Base-by-base conservation (phyloP, 306 rosid genomes). In the Cucurbita maxima region DNA sequence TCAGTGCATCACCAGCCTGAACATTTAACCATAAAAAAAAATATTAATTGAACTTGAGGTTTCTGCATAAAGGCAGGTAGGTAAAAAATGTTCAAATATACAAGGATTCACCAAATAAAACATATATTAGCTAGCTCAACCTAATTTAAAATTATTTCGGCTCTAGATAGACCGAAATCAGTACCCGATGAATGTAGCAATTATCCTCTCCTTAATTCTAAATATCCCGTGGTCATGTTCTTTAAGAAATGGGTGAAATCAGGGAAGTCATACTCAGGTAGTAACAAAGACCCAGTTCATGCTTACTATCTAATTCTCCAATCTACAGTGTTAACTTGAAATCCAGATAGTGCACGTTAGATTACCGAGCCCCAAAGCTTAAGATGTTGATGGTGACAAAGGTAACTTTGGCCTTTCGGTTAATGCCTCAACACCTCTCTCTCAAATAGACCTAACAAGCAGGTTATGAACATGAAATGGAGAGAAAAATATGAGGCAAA, bases 1-100 rank as follows among this genome's bases (percentile, higher is more conserved):
- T 95, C 55, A 95, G 81, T 71, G 97, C 99, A 83, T 95, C 99
- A 2, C 99, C 99, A 63, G 99, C 96, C 99, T 95, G 91, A 82
- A 76, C 44, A 84, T 73, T 75, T 70, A 74, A 62, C 19, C 54
- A 58, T 6, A 55, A 55, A 73, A 19, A 19, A 15, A 38, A 36
- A 5, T 50, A 34, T 70, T 51, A 51, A 70, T 8, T 9, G 22
- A 34, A 48, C 34, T 7, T 8, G 59, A 51, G 59, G 58, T 34
- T 50, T 48, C 58, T 34, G 30, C 37, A 34, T 66, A 43, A 56
- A 73, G 12, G 40, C 20, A 41, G 1, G 2, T 72, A 7, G 52
- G n/a, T n/a, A 45, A 13, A 36, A 6, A 62, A 34, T 51, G 55
- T 50, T 50, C 14, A 69, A 47, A 13, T 47, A 47, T 45, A 47